Base-by-base conservation (phyloP, 2,329 filamentous ascomycete genomes). In the Metarhizium robertsii region DNA sequence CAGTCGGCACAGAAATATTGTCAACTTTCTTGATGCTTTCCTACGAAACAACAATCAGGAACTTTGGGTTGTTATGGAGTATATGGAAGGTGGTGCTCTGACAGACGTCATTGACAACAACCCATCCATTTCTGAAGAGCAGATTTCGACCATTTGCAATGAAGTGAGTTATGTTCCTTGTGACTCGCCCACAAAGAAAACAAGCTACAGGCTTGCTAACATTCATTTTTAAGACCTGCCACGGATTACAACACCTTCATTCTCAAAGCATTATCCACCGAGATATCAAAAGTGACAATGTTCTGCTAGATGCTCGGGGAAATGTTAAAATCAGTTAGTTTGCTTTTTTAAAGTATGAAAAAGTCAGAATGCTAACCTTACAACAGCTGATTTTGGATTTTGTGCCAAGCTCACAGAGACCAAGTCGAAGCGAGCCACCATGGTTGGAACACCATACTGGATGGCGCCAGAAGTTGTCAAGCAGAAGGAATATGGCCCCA, bases 61-160 rank as follows among this genome's bases (percentile, higher is more conserved):
- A 71, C 81, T 99, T n/a, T 99, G 94, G 94, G 91, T 99, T 11
- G 92, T 99, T 53, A 96, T 99, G 94, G 94, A 99, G 75, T 99
- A 92, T 67, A 99, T 99, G 94, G 94, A 99, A 74, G 94, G 94
- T 65, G 94, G 94, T 74, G 90, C 94, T 59, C 76, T 99, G 70
- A 99, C 94, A 1, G 94, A 99, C 77, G 91, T 99, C 58, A 99
- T 99, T 73, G 94, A 99, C 73, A 96, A 97, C 75, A 99, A 97
- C 72, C 83, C 87, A 2, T 84, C 86, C 56, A 96, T 99, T 64
- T 90, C 88, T 5, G 94, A 99, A 71, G 90, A 96, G 68, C 94
- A 99, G 71, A 99, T 99, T 66, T 90, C 94, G 10, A 96, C 92
- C 5, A 97, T 99, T 61, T 97, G 92, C 71, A 82, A 88, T 53